A percentile compares a stretch with the other conserved stretches of the same genome.
phyloP scores from a whole-genome alignment of 108 stramenopile genomes.

The Aurantiochytrium sp. region DNA sequence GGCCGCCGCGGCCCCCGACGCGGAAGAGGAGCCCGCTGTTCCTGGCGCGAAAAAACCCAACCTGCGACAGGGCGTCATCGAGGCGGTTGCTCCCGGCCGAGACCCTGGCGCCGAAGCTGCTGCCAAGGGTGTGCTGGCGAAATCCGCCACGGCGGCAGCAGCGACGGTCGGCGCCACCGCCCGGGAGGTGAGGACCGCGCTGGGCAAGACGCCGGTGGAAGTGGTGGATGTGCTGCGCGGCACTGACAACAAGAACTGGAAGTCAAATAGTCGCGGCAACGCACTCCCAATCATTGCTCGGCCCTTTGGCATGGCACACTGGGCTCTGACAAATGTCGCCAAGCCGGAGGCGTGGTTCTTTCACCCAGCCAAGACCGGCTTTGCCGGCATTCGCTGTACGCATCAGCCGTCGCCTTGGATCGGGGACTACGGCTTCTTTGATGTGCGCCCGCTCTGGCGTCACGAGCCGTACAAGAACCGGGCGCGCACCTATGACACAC shows the following conservation, averaged over 20 bases:
- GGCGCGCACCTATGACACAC: not conserved
- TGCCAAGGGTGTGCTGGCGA: too few relatives aligned
- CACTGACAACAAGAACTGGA: not conserved
- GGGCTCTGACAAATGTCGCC: not conserved
- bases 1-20: too few relatives aligned
- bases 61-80: too few relatives aligned
- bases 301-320: conserved; percentile 31
- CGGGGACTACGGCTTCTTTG: conserved; percentile 39
- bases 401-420: conserved; percentile 49
- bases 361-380: not conserved
- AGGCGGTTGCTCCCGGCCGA: too few relatives aligned
- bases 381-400: conserved; percentile 27
- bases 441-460: not conserved
- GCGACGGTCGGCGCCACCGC: too few relatives aligned
- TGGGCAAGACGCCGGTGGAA: not conserved
- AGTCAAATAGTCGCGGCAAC: conserved; percentile 10
- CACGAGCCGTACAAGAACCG: not conserved
- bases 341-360: not conserved
- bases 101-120: too few relatives aligned
- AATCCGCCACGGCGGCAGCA: too few relatives aligned
- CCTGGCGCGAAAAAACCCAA: too few relatives aligned
- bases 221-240: not conserved
- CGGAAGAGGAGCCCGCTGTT: too few relatives aligned
- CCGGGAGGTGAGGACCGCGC: not conserved
- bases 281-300: not conserved